phyloP scores from a whole-genome alignment of 1,284 basidiomycete species.

The Fomes fomentarius region DNA sequence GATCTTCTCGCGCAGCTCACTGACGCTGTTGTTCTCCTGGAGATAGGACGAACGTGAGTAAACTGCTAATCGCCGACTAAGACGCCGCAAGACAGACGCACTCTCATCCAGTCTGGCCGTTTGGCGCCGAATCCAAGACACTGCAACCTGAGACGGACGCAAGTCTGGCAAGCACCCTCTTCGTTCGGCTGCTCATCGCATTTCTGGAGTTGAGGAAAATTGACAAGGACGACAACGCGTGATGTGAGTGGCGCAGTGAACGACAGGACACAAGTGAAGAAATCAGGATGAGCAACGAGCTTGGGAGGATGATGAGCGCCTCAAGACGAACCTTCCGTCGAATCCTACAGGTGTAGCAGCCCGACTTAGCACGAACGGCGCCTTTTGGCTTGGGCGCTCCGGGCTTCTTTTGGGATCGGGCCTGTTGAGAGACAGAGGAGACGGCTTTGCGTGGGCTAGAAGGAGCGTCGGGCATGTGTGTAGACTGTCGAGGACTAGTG shows the following conservation, averaged over 20 bases:
- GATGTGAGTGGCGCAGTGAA: conserved; percentile 10
- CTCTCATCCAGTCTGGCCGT: conserved; percentile 83
- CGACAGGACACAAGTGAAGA: conserved; percentile 16
- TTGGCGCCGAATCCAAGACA: conserved; percentile 85
- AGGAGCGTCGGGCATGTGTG: conserved; percentile 38
- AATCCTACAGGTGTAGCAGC: conserved; percentile 85
- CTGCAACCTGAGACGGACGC: conserved; percentile 77
- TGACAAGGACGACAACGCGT: neutral
- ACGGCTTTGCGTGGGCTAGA: conserved; percentile 36
- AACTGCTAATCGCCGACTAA: conserved; percentile 16
- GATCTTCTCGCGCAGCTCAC: conserved; percentile 72
- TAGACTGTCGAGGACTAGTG: conserved; percentile 15
- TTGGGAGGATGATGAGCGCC: conserved; percentile 25
- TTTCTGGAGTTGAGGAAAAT: conserved; percentile 53
- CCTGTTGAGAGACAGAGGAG: conserved; percentile 40
- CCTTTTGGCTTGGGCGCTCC: conserved; percentile 75
- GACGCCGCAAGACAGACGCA: conserved; percentile 37
- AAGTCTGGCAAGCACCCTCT: conserved; percentile 72
- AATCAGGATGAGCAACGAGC: conserved; percentile 23
- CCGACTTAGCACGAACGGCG: conserved; percentile 78
- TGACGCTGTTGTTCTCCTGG: conserved; percentile 71
- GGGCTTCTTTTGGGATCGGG: conserved; percentile 44
- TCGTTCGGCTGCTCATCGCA: conserved; percentile 74
- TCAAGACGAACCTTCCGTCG: conserved; percentile 65
- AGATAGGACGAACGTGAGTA: conserved; percentile 15